Evolutionary conservation across 805 yeast species (phyloP).

Genomic region (Torulaspora franciscae): DNA sequence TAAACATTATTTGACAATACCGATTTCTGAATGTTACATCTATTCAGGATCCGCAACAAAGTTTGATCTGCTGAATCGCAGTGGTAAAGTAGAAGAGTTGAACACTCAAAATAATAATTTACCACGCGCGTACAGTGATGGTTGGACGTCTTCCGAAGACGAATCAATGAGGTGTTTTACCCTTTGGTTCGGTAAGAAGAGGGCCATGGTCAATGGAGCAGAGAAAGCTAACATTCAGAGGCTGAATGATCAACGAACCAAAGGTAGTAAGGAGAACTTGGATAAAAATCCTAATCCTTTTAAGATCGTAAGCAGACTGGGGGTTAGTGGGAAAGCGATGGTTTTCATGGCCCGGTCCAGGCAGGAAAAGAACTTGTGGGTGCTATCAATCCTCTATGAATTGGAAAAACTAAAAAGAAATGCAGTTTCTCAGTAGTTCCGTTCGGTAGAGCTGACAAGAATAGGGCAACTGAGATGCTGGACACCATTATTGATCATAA

Average conservation of each 20-base stretch:
- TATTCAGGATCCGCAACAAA: slow-evolving; percentile 65
- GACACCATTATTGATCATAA: background rate
- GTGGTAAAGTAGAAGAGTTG: slow-evolving; percentile 42
- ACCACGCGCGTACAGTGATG: slow-evolving; percentile 75
- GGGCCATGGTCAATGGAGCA: slow-evolving; percentile 23
- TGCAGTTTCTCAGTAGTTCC: background rate
- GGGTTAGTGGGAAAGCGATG: slow-evolving; percentile 61
- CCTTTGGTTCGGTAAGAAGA: slow-evolving; percentile 72
- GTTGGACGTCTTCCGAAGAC: slow-evolving; percentile 78
- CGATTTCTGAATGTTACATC: slow-evolving; percentile 64
- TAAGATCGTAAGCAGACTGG: slow-evolving; percentile 47
- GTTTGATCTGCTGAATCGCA: slow-evolving; percentile 48
- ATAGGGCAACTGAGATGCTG: too few relatives aligned
- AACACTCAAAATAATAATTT: slow-evolving; percentile 53
- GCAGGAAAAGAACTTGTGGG: slow-evolving; percentile 84
- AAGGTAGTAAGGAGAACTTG: background rate
- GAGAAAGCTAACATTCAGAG: background rate
- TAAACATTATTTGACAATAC: slow-evolving; percentile 51
- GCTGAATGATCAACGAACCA: background rate
- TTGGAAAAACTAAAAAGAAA: slow-evolving; percentile 31
- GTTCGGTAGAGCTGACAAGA: too few relatives aligned
- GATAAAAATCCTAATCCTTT: slow-evolving; percentile 12
- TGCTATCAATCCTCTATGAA: slow-evolving; percentile 37
- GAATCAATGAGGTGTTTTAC: slow-evolving; percentile 75
- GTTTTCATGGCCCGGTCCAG: slow-evolving; percentile 78